Evolutionary conservation across 345 rosid genomes (phyloP).

Genomic region (Microcos paniculata): DNA sequence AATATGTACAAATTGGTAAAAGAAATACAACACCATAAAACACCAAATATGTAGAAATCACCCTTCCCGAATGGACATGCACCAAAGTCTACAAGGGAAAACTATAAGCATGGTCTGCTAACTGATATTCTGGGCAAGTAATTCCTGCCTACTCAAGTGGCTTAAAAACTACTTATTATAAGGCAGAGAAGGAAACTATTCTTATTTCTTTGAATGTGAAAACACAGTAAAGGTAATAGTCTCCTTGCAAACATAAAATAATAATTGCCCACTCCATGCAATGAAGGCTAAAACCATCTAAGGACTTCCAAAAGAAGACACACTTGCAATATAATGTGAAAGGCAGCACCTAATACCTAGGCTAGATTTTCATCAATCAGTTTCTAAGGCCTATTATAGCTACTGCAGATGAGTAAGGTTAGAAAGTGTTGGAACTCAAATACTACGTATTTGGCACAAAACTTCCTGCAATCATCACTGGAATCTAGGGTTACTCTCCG

Average conservation of each 20-base stretch:
- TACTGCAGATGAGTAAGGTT: neutral
- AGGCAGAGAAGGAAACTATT: neutral
- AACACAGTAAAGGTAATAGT: neutral
- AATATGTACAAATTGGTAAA: neutral
- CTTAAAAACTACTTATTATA: neutral
- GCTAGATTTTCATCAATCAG: neutral
- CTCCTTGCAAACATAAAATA: neutral
- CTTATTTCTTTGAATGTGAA: neutral
- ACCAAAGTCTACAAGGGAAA: neutral
- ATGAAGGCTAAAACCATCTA: neutral
- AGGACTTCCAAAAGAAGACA: neutral
- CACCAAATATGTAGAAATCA: neutral
- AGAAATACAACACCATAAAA: neutral
- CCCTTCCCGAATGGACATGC: neutral
- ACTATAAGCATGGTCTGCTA: neutral
- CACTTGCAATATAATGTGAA: neutral
- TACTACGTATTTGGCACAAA: neutral
- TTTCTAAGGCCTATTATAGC: neutral
- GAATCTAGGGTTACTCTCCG: neutral
- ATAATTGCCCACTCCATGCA: neutral
- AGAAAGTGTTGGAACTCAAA: neutral
- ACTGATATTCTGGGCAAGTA: neutral
- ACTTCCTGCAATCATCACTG: neutral
- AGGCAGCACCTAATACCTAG: neutral
- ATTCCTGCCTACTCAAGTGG: neutral